Conservation (phyloP, 139 green algal species). For the Prasinococcaceae sp. region DNA sequence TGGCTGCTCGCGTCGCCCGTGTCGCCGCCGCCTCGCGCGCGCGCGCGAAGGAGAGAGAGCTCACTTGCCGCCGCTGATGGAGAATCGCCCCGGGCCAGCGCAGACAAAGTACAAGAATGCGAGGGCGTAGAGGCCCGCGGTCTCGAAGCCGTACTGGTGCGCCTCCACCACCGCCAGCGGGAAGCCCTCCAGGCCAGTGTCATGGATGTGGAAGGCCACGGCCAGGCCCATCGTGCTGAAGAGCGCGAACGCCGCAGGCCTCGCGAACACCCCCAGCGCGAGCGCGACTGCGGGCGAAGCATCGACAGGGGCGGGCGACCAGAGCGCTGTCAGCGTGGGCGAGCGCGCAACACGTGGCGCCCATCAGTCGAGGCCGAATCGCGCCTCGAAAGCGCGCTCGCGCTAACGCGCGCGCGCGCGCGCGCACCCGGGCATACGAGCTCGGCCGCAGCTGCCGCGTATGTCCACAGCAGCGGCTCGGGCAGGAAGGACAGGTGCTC, state of each 20-base stretch:
- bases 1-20: no score
- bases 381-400: no score
- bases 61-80: no score
- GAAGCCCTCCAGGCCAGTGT: slow-evolving; percentile 16
- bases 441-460: neutral
- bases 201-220: slow-evolving; percentile 14
- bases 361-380: no score
- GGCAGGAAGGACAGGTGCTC: slow-evolving; percentile 2
- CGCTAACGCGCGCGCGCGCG: no score
- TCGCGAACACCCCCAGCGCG: slow-evolving; percentile 6
- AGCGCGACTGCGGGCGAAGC: neutral
- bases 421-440: no score
- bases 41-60: no score
- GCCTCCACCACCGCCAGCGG: slow-evolving; percentile 15
- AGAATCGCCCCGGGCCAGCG: neutral
- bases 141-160: slow-evolving; percentile 17
- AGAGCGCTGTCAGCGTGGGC: neutral
- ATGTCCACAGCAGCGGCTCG: slow-evolving; percentile 2
- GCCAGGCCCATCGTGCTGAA: slow-evolving; percentile 13
- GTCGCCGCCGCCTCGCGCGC: no score
- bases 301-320: no score
- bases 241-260: slow-evolving; percentile 3
- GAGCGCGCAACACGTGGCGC: neutral
- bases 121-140: slow-evolving; percentile 6
- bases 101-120: slow-evolving; percentile 17